phyloP scores from a whole-genome alignment of 139 green algal genomes.

The Tetradesmus lagerheimii region DNA sequence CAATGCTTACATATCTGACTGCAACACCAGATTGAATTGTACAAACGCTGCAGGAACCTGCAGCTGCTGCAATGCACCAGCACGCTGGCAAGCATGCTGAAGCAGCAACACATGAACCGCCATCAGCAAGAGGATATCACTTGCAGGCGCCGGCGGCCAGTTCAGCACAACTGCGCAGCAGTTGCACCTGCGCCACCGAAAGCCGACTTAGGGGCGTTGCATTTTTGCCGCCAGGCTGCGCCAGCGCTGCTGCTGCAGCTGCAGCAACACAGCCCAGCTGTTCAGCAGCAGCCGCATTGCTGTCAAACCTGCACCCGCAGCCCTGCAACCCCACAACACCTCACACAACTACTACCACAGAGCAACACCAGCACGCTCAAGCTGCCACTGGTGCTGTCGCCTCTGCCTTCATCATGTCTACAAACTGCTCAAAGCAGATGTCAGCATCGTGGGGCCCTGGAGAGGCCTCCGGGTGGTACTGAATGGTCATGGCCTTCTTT shows the following conservation, averaged over 20 bases:
- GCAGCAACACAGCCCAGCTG: not conserved
- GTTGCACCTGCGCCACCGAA: too few species aligned
- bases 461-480: slow-evolving; percentile 98
- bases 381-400: not conserved
- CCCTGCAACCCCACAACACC: too few species aligned
- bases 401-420: slow-evolving; percentile 82
- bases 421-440: slow-evolving; percentile 93
- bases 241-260: not conserved
- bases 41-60: not conserved
- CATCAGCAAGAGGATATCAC: too few species aligned
- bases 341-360: not conserved
- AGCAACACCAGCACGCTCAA: not conserved
- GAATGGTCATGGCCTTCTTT: slow-evolving; percentile 94
- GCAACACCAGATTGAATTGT: not conserved
- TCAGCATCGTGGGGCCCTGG: slow-evolving; percentile 98
- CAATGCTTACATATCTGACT: too few species aligned
- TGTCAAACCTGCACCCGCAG: too few species aligned
- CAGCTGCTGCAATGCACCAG: not conserved
- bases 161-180: too few species aligned
- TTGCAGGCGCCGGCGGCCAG: too few species aligned
- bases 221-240: too few species aligned
- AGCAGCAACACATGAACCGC: too few species aligned
- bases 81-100: not conserved
- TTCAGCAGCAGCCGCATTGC: not conserved
- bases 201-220: too few species aligned